Base-by-base conservation (phyloP, 202 grass and related monocot species). In the Carex sylvatica region DNA sequence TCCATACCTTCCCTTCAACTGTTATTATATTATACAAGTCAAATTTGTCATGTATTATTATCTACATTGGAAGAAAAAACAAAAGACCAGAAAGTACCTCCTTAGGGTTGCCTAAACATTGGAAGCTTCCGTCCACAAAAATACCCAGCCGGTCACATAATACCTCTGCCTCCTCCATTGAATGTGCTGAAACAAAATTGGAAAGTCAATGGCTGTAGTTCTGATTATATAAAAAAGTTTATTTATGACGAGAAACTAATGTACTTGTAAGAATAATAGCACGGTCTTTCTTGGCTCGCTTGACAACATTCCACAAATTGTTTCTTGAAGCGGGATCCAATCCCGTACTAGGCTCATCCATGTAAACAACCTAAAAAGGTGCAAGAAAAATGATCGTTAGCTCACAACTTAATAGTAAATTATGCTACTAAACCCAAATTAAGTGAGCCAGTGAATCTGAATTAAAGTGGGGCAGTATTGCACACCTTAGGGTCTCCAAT, bases 291-390 rank as follows among this genome's bases (percentile, higher is more conserved):
- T 98, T 98, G 44, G 91, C 92, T 65, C 60, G 80, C 75, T 91
- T 98, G 44, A 95, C 85, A 24, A 90, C 65, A 3, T 84, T 98
- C 95, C 95, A 95, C 55, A 95, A 88, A 78, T 89, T 83, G 6
- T 83, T 88, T 88, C 95, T 91, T 16, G 92, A 95, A 84, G 86
- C 86, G 23, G 95, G 95, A 79, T 98, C 95, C 55, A 98, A 62
- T 63, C 95, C 92, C 58, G 95, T 95, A 52, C 95, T 95, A n/a
- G 92, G 95, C 46, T 98, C 95, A 93, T 98, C 95, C 95, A 98
- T 93, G 80, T 95, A 95, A 19, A 98, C 89, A 64, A 98, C 91
- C 95, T 95, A 59, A 68, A 6, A 73, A 3, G 72, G 30, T 52
- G 11, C 9, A 38, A 52, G 11, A 40, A 61, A 73, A 49, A 65